phyloP scores from a whole-genome alignment of 257 asterid genomes.

The Przewalskia tangutica region DNA sequence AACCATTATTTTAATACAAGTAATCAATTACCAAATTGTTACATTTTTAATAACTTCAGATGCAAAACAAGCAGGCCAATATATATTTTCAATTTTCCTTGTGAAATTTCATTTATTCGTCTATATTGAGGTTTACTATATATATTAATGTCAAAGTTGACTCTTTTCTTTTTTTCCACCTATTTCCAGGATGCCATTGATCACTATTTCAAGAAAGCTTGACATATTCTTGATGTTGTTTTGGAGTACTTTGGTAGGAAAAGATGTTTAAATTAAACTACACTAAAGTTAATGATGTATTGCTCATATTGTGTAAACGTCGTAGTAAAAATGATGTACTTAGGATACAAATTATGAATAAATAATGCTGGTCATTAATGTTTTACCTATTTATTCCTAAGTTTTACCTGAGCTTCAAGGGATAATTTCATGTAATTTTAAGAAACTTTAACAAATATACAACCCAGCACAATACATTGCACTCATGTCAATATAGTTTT shows the following conservation, averaged over 20 bases:
- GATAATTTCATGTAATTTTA: background rate
- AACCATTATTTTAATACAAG: too few relatives aligned
- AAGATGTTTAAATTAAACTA: background rate
- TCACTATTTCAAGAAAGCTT: too few relatives aligned
- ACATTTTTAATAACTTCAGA: too few relatives aligned
- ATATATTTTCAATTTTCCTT: too few relatives aligned
- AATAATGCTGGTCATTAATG: background rate
- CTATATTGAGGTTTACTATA: background rate
- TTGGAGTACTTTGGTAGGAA: background rate
- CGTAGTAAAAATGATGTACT: background rate
- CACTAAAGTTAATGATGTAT: background rate
- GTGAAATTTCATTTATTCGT: background rate
- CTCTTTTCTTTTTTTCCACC: background rate
- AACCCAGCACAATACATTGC: background rate
- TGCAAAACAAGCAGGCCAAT: too few relatives aligned
- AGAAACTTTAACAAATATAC: too few relatives aligned
- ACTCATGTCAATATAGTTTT: too few relatives aligned
- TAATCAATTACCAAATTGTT: too few relatives aligned
- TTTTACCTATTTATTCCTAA: background rate
- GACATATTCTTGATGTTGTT: background rate
- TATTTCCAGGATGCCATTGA: background rate
- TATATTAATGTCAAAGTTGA: background rate
- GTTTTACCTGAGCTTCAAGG: background rate
- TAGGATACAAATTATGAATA: background rate
- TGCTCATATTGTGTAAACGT: background rate